Evolutionary conservation across 176 grass and related monocot genomes (phyloP).

Genomic region (Pontederia paniculata): DNA sequence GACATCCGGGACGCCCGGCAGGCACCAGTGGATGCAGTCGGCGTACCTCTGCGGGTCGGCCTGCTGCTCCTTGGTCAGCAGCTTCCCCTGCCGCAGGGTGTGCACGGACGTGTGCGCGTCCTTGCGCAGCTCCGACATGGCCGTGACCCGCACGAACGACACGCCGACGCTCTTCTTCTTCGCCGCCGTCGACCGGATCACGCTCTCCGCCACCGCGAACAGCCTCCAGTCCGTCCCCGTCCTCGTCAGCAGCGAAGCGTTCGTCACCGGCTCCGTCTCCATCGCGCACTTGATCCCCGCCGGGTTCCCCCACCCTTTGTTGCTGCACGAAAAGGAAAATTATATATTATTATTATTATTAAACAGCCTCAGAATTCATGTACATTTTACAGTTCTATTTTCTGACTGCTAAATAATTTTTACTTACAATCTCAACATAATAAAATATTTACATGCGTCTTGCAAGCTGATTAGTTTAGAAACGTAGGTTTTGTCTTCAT

Average conservation of each 20-base stretch:
- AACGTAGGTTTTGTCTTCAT: too few relatives aligned
- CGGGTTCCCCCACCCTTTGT: constrained; percentile 56
- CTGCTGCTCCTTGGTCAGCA: constrained; percentile 67
- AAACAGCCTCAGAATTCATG: too few relatives aligned
- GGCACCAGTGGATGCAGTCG: constrained; percentile 79
- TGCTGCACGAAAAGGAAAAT: constrained; percentile 21
- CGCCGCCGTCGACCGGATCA: constrained; percentile 3
- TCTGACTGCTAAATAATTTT: too few relatives aligned
- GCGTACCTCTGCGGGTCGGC: constrained; percentile 40
- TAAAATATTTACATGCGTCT: too few relatives aligned
- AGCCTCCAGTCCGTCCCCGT: constrained; percentile 70
- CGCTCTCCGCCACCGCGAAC: constrained; percentile 43
- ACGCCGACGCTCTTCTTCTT: constrained; percentile 15
- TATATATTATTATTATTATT: too few relatives aligned
- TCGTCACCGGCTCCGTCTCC: constrained; percentile 58
- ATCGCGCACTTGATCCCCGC: constrained; percentile 61
- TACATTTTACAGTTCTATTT: too few relatives aligned
- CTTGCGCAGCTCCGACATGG: constrained; percentile 82
- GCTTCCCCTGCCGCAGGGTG: constrained; percentile 61
- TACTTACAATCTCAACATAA: too few relatives aligned
- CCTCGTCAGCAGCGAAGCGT: constrained; percentile 37
- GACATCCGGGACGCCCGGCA: constrained; percentile 49
- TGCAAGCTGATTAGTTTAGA: too few relatives aligned
- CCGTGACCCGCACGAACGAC: constrained; percentile 63
- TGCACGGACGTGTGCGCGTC: constrained; percentile 84